Percentiles rank a stretch among this genome's conserved stretches.
Evolutionary conservation across 108 stramenopile species (phyloP).

Genomic region (Nannochloropsis oceanica): DNA sequence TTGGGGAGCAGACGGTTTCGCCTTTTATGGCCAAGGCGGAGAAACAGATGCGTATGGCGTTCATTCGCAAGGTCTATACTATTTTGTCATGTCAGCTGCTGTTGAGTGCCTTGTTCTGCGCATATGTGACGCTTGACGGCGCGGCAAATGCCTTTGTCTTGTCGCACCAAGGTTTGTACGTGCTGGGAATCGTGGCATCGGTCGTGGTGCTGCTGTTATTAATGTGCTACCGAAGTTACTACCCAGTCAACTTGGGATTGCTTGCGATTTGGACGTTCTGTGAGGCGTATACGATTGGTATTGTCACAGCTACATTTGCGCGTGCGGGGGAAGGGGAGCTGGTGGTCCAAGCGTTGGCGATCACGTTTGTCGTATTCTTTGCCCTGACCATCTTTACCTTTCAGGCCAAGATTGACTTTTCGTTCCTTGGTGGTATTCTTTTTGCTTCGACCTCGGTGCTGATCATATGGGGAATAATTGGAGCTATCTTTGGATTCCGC

Average conservation of each 20-base stretch:
- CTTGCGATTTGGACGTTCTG: slow-evolving; percentile 1
- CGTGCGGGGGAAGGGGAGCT: not conserved
- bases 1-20: too few relatives aligned
- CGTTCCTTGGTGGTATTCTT: slow-evolving; percentile 45
- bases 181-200: not conserved
- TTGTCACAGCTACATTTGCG: slow-evolving; percentile 1
- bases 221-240: not conserved
- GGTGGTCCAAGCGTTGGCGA: slow-evolving; percentile 8
- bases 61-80: slow-evolving; percentile 18
- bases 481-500: not conserved
- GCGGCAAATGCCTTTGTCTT: not conserved
- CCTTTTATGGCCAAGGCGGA: too few relatives aligned
- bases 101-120: not conserved
- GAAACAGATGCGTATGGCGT: not conserved
- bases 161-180: not conserved
- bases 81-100: slow-evolving; percentile 16
- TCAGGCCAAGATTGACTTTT: slow-evolving; percentile 66
- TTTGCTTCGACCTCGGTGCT: slow-evolving; percentile 22
- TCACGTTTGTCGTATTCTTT: slow-evolving; percentile 27
- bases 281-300: slow-evolving; percentile 5
- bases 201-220: not conserved
- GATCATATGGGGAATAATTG: not conserved
- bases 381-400: slow-evolving; percentile 59
- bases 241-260: slow-evolving; percentile 13
- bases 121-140: not conserved